Percentiles rank a stretch among this genome's conserved stretches.
phyloP scores from a whole-genome alignment of 768 basidiomycete species.

The Fomitopsis pulvina region DNA sequence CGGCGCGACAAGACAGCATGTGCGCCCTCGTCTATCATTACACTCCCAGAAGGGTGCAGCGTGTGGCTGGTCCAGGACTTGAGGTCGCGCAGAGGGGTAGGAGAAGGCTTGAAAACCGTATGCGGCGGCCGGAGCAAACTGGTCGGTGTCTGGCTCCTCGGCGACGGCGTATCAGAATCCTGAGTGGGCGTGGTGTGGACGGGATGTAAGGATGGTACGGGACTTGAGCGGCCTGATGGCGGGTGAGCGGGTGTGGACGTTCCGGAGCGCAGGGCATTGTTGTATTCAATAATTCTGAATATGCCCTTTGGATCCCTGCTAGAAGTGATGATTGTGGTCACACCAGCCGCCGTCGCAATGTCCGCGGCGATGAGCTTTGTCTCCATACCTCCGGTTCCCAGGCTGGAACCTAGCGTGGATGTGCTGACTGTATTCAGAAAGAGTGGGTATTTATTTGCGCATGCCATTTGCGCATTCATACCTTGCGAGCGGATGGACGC shows the following conservation, averaged over 20 bases:
- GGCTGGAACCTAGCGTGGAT: slow-evolving; percentile 81
- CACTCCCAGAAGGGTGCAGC: slow-evolving; percentile 78
- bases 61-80: slow-evolving; percentile 99
- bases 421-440: slow-evolving; percentile 83
- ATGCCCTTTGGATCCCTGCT: slow-evolving; percentile 75
- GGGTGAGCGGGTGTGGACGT: slow-evolving; percentile 30
- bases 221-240: slow-evolving; percentile 20
- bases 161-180: background rate
- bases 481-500: slow-evolving; percentile 77
- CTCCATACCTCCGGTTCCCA: slow-evolving; percentile 99
- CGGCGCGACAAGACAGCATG: slow-evolving; percentile 77
- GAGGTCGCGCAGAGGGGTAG: slow-evolving; percentile 70
- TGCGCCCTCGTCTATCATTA: slow-evolving; percentile 87
- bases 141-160: slow-evolving; percentile 3
- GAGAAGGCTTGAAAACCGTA: slow-evolving; percentile 78
- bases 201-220: slow-evolving; percentile 1
- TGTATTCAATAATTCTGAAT: slow-evolving; percentile 75
- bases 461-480: slow-evolving; percentile 27
- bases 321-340: slow-evolving; percentile 84
- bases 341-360: slow-evolving; percentile 92
- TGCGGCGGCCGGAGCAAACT: slow-evolving; percentile 52
- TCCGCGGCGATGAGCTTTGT: slow-evolving; percentile 98
- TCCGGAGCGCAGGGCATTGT: slow-evolving; percentile 37
- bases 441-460: background rate
- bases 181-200: slow-evolving; percentile 8